Evolutionary conservation across 306 rosid species (phyloP).

Genomic region (Vigna radiata): DNA sequence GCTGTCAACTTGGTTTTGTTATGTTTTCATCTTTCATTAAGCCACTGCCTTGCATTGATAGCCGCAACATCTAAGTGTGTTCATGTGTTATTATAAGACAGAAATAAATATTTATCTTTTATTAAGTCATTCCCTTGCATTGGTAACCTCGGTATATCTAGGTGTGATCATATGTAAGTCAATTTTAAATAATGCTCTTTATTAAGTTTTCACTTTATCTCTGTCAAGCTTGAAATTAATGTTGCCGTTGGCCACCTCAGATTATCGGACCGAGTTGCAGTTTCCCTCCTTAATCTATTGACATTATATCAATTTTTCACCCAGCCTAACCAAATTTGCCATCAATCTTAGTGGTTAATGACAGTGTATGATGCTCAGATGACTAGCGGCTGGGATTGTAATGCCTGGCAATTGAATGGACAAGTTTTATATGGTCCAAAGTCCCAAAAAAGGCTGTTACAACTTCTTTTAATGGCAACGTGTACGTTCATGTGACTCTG

Average conservation of each 20-base stretch:
- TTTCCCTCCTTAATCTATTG: constrained; percentile 16
- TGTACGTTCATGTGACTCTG: not conserved
- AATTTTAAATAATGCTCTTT: constrained; percentile 2
- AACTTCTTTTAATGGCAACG: constrained; percentile 1
- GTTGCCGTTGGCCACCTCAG: not conserved
- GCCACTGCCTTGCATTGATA: no score
- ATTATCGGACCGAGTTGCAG: not conserved
- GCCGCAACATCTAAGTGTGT: no score
- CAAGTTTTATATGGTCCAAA: not conserved
- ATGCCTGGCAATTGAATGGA: not conserved
- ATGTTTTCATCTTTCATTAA: not conserved
- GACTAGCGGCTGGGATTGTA: constrained; percentile 11
- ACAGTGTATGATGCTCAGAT: constrained; percentile 19
- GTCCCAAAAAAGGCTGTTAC: not conserved
- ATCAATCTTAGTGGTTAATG: not conserved
- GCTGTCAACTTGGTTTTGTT: not conserved
- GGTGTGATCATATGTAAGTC: constrained; percentile 24
- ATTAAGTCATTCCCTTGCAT: not conserved
- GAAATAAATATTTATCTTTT: constrained; percentile 12
- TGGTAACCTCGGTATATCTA: constrained; percentile 6
- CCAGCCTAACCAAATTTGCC: not conserved
- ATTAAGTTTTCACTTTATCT: not conserved
- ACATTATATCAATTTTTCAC: not conserved
- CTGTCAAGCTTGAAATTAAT: not conserved
- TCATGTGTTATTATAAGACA: not conserved